Evolutionary conservation across 1,139 yeast genomes (phyloP).

Genomic region (Kurtzmaniella quercitrusa): DNA sequence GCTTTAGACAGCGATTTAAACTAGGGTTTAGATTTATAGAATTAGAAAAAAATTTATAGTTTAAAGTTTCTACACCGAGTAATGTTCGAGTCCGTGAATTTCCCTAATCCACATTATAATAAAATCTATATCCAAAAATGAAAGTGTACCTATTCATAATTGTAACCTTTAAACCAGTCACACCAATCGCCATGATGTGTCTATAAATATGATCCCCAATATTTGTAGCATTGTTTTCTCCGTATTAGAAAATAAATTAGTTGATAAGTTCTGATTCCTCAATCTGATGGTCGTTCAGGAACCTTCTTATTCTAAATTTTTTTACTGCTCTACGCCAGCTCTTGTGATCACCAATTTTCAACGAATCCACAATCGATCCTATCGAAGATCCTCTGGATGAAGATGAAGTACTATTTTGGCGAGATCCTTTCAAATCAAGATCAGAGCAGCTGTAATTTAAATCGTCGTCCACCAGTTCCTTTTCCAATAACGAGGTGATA

Average conservation of each 20-base stretch:
- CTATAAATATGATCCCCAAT: neutral
- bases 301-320: slow-evolving; percentile 24
- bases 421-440: neutral
- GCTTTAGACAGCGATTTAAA: too few species aligned
- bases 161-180: too few species aligned
- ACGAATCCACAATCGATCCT: slow-evolving; percentile 19
- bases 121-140: too few species aligned
- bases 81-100: too few species aligned
- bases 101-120: too few species aligned
- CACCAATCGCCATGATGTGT: too few species aligned
- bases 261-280: slow-evolving; percentile 3
- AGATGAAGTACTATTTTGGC: slow-evolving; percentile 11
- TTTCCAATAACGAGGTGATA: neutral
- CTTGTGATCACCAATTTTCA: slow-evolving; percentile 15
- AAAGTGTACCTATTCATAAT: too few species aligned
- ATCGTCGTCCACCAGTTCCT: neutral
- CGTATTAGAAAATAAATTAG: neutral
- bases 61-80: too few species aligned
- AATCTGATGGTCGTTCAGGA: slow-evolving; percentile 13
- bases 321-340: slow-evolving; percentile 24
- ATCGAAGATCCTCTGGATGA: slow-evolving; percentile 20
- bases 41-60: too few species aligned
- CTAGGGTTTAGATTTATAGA: too few species aligned
- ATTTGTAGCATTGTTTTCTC: neutral
- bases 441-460: slow-evolving; percentile 3